These are phyloP conservation scores for Nannizziopsis arthrosporioides DNA, from an alignment of 2,329 filamentous ascomycete genomes.

Conservation along the genomic window DNA sequence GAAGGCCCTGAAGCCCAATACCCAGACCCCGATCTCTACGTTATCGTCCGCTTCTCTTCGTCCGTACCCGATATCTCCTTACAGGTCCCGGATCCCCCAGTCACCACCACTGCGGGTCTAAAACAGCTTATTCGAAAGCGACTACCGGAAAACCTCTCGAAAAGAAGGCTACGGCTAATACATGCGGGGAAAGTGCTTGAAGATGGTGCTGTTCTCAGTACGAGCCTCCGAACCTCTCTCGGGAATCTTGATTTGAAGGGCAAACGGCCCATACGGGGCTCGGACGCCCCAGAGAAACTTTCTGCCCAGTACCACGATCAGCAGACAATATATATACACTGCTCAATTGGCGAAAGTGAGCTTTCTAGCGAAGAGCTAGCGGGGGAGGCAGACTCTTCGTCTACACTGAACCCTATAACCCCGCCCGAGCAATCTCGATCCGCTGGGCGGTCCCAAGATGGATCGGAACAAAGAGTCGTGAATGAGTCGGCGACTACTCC, in stretches of 20 bases:
- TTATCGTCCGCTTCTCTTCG: slow-evolving; percentile 84
- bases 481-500: slow-evolving; percentile 22
- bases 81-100: slow-evolving; percentile 55
- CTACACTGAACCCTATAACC: slow-evolving; percentile 28
- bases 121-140: slow-evolving; percentile 70
- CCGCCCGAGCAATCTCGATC: no score
- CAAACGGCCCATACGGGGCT: slow-evolving; percentile 42
- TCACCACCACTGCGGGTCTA: slow-evolving; percentile 63
- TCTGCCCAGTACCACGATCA: slow-evolving; percentile 18
- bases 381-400: slow-evolving; percentile 43
- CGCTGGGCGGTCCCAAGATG: no score
- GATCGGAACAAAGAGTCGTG: not conserved
- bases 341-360: slow-evolving; percentile 68
- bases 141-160: slow-evolving; percentile 50
- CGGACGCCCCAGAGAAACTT: not conserved
- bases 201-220: slow-evolving; percentile 56
- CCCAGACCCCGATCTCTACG: slow-evolving; percentile 41
- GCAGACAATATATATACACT: slow-evolving; percentile 74
- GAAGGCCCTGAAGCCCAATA: slow-evolving; percentile 17
- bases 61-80: slow-evolving; percentile 73
- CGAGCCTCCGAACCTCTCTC: slow-evolving; percentile 41
- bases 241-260: slow-evolving; percentile 46
- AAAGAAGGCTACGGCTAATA: slow-evolving; percentile 73
- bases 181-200: slow-evolving; percentile 76
- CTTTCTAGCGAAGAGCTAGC: slow-evolving; percentile 58